Conservation (phyloP, 139 green algal species). For the Mesotaenium endlicherianum region DNA sequence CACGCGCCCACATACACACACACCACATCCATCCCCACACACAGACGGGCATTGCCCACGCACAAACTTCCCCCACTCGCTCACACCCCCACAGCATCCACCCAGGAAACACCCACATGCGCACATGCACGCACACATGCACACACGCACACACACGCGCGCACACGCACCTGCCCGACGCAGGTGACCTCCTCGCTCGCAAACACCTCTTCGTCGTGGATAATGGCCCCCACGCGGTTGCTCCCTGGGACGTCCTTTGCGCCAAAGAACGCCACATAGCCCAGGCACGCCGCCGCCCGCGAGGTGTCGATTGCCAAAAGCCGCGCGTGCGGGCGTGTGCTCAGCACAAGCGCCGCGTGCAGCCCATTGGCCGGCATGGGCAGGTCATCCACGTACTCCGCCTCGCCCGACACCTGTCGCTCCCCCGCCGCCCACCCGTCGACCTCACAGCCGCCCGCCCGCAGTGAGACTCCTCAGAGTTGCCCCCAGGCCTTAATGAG, state of each 20-base stretch:
- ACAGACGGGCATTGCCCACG: not conserved
- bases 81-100: not conserved
- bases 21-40: too few relatives aligned
- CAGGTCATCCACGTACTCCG: constrained; percentile 88
- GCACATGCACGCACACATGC: too few relatives aligned
- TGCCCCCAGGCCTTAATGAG: too few relatives aligned
- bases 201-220: constrained; percentile 89
- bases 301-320: constrained; percentile 68
- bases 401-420: constrained; percentile 74
- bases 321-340: constrained; percentile 73
- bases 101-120: not conserved
- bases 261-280: constrained; percentile 73
- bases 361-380: constrained; percentile 65
- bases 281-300: constrained; percentile 60
- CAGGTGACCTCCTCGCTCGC: constrained; percentile 76
- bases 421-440: too few relatives aligned
- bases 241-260: constrained; percentile 74
- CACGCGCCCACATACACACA: too few relatives aligned
- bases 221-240: constrained; percentile 83
- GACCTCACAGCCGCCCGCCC: too few relatives aligned
- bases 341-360: constrained; percentile 78
- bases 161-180: constrained; percentile 69
- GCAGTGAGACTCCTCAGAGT: too few relatives aligned
- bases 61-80: not conserved
- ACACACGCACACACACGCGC: not conserved